Conservation (phyloP, 2,329 filamentous ascomycete genomes). For the Thielaviopsis ethacetica region DNA sequence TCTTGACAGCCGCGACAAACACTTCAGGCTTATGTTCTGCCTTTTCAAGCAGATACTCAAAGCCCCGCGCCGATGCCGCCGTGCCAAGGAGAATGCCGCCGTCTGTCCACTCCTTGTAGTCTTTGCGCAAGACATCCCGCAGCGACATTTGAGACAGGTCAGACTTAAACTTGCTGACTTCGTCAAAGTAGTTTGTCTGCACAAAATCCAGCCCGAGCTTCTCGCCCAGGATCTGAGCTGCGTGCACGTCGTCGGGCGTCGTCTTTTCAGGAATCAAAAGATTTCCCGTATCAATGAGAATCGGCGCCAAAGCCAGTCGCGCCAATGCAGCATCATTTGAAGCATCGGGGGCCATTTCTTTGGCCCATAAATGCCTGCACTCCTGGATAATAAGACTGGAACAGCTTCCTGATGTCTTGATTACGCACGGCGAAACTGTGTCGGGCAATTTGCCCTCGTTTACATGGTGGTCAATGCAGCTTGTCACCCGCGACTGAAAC, state of each 20-base stretch:
- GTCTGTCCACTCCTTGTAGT: conserved; percentile 68
- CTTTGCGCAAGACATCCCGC: conserved; percentile 57
- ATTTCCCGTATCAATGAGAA: conserved; percentile 58
- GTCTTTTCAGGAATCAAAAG: conserved; percentile 48
- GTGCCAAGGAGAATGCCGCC: conserved; percentile 45
- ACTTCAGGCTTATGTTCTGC: conserved; percentile 26
- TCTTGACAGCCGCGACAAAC: conserved; percentile 31
- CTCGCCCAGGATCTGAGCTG: conserved; percentile 42
- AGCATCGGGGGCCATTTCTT: conserved; percentile 13
- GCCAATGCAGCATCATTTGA: conserved; percentile 42
- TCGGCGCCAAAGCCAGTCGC: conserved; percentile 49
- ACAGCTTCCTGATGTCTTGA: conserved; percentile 57
- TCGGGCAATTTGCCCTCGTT: conserved; percentile 43
- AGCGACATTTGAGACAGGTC: conserved; percentile 45
- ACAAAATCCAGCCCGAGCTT: conserved; percentile 29
- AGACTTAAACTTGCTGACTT: conserved; percentile 48
- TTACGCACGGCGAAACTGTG: conserved; percentile 37
- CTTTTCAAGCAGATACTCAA: conserved; percentile 42
- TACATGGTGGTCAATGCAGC: conserved; percentile 64
- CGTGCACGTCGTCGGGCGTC: conserved; percentile 40
- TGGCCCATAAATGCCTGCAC: conserved; percentile 37
- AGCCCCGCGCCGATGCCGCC: conserved; percentile 41
- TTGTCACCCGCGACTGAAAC: conserved; percentile 38
- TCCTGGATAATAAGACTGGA: conserved; percentile 51
- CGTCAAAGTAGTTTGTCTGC: conserved; percentile 37